Percentiles rank a stretch among this genome's conserved stretches.
phyloP scores from a whole-genome alignment of 2,329 filamentous ascomycete genomes.

The Trichoderma oligosporum region DNA sequence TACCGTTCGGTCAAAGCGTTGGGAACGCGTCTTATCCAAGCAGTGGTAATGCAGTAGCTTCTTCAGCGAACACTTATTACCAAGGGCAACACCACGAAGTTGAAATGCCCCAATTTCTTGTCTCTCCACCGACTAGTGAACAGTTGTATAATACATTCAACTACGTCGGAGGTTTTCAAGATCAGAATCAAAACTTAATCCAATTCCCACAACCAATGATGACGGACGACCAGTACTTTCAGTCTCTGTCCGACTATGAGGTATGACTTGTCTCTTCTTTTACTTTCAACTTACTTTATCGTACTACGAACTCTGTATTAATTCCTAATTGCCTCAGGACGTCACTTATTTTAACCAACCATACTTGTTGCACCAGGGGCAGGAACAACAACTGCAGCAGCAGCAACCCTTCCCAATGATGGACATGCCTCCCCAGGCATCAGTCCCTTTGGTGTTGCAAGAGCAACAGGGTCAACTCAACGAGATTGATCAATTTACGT shows the following conservation, averaged over 20 bases:
- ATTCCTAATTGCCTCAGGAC: background rate
- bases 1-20: background rate
- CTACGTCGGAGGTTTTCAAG: background rate
- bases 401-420: background rate
- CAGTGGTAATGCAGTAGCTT: background rate
- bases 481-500: background rate
- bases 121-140: no score
- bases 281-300: background rate
- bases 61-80: background rate
- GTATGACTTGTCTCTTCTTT: conserved; percentile 9
- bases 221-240: conserved; percentile 19
- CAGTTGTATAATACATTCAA: background rate
- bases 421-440: background rate
- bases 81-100: background rate
- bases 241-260: conserved; percentile 23
- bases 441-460: background rate
- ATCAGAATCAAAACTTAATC: background rate
- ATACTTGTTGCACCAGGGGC: background rate
- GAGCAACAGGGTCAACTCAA: background rate
- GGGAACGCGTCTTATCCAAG: no score
- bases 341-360: conserved; percentile 7
- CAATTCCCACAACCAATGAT: background rate
- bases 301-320: background rate
- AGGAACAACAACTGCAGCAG: background rate
- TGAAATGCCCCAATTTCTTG: no score